Base-by-base conservation (phyloP, 345 rosid species). In the Camelina sativa region DNA sequence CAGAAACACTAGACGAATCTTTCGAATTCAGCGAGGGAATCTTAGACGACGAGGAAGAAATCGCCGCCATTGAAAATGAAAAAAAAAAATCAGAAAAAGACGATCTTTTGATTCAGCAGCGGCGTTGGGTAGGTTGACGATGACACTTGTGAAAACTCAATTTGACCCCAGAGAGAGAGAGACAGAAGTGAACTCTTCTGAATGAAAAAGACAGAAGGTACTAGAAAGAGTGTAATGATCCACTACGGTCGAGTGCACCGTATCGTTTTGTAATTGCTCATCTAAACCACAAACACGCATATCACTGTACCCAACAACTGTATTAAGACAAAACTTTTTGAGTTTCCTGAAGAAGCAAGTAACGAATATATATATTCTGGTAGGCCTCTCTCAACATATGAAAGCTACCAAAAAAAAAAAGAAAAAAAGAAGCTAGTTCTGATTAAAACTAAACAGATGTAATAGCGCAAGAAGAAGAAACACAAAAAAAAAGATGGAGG, bases 401-500 rank as follows among this genome's bases (percentile, higher is more conserved):
- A 13, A 75, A 34, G 7, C 37, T 34, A 15, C 11, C 41, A 10
- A 10, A 11, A 11, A 3, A 46, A 6, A 32, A 20, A 30, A 19
- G 0, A 46, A 34, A 2, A 46, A 20, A 20, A 11, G 40, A 50
- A 48, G 51, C 23, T 38, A 72, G 34, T 38, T 37, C 4, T 16
- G 32, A 32, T 3, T 17, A 54, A 54, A 46, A 20, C 67, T 25
- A 38, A 17, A 54, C 61, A 57, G n/a, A 46, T 34, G 50, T 11
- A 22, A 30, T n/a, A 47, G 1, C 32, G 32, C 13, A 55, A 48
- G 23, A 63, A 35, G 47, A 73, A 47, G 60, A 48, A 35, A 3
- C 6, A 67, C 10, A 38, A 20, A 19, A 40, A 9, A 54, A 48
- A 48, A 17, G 0, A 93, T 93, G 97, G 96, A 89, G 93, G 79